These are phyloP conservation scores for Russula griseocarnosa DNA, from an alignment of 768 basidiomycete genomes.

Conservation along the genomic window DNA sequence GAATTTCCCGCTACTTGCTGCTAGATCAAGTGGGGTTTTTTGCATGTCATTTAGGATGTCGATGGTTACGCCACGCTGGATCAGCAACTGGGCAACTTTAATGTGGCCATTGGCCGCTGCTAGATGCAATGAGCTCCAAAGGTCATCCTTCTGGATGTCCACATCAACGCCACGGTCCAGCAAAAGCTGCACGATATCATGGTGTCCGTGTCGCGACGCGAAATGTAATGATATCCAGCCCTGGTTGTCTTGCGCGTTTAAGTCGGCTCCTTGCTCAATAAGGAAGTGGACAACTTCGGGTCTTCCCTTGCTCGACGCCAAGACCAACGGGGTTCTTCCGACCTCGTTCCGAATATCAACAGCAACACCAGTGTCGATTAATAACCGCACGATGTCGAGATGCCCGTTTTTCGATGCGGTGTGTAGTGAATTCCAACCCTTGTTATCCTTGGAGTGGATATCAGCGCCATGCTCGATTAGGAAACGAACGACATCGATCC, in stretches of 20 bases:
- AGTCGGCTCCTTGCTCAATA: neutral
- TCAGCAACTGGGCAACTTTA: neutral
- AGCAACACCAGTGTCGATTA: neutral
- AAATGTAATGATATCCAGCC: neutral
- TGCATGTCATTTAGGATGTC: neutral
- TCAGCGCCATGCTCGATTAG: neutral
- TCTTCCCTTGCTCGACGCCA: neutral
- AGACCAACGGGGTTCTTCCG: neutral
- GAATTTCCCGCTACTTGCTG: neutral
- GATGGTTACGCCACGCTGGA: neutral
- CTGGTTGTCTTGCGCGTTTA: neutral
- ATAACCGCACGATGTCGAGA: neutral
- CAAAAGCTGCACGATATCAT: neutral
- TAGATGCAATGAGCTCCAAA: neutral
- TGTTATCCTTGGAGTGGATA: neutral
- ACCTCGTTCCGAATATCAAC: too few species aligned
- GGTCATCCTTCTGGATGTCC: neutral
- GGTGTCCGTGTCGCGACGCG: neutral
- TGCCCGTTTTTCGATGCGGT: neutral
- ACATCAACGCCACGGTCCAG: neutral
- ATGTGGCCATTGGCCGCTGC: neutral
- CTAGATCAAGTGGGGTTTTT: conserved; percentile 12
- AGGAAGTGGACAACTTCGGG: neutral
- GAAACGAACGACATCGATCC: conserved; percentile 6
- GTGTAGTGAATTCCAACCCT: neutral